Evolutionary conservation across 805 yeast genomes (phyloP), one percentile per base, ranked within the genome.

Genomic region (Teunomyces lycoperdinae): DNA sequence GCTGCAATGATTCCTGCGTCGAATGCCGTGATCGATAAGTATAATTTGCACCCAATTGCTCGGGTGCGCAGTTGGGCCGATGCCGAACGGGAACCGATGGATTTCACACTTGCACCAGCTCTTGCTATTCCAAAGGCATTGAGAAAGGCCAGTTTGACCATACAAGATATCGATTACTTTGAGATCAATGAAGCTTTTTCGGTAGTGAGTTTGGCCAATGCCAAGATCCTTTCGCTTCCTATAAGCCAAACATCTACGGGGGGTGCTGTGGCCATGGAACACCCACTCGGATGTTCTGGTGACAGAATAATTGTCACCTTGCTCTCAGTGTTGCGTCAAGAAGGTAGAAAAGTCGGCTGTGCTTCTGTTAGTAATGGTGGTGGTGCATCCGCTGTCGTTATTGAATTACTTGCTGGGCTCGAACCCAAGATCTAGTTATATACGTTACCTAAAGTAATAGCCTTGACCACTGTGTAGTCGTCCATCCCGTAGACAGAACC

Each of bases 321-420:
- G 68, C 61, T 83, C 50, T 80, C 89, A 43, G 90, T 91, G 13
- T 80, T 94, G 64, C 56, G 70, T 33, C 97, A 92, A 75, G 98
- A 94, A 77, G 74, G 72, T 50, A 77, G 77, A 51, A 89, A 85
- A 74, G 68, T 84, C 58, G 99, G 99, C 67, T 89, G 83, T 57
- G 97, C 97, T 61, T 97, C 89, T 68, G 85, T 94, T 65, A 94
- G 99, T 80, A 94, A 94, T 70, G 99, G 99, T 77, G 99, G 99
- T 67, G 99, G 99, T 67, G 98, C 97, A 43, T 86, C 96, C 47
- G 85, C 98, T 24, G 76, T 94, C 61, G 89, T 94, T 52, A 80
- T 94, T 60, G 96, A 91, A 76, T 20, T 20, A 6, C 24, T 20
- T 20, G 1, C 24, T 20, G 47, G 38, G 27, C 6, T 20, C 9